These are phyloP conservation scores for Paralagenidium karlingii DNA, from an alignment of 352 stramenopile species.

Conservation along the genomic window DNA sequence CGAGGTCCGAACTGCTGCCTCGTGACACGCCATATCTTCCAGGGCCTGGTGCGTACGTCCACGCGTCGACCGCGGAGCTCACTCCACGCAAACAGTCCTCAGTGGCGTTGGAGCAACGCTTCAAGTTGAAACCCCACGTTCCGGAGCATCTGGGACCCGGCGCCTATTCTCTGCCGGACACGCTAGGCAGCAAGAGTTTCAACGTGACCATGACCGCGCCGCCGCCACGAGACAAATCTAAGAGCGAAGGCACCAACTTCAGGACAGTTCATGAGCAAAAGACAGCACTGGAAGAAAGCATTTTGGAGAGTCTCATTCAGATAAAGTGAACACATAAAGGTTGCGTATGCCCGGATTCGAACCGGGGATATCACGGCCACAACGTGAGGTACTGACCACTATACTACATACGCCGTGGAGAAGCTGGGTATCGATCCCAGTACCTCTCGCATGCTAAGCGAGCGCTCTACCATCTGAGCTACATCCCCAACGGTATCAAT, in stretches of 20 bases:
- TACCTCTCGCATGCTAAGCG: not conserved
- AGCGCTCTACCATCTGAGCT: not conserved
- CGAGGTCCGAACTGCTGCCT: conserved; percentile 25
- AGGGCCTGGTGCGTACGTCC: conserved; percentile 30
- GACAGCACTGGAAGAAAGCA: too few species aligned
- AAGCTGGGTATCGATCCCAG: not conserved
- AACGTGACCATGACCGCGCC: conserved; percentile 63
- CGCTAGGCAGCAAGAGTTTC: conserved; percentile 49
- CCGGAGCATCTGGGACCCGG: conserved; percentile 29
- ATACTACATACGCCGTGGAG: conserved; percentile 1
- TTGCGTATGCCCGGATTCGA: conserved; percentile 1
- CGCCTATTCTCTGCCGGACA: conserved; percentile 34
- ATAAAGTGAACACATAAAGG: too few species aligned
- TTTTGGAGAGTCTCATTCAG: too few species aligned
- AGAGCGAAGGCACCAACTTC: too few species aligned
- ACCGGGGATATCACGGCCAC: conserved; percentile 1
- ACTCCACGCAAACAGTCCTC: too few species aligned
- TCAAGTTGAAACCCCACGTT: conserved; percentile 34
- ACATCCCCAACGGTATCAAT: too few species aligned
- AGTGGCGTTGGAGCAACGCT: conserved; percentile 35
- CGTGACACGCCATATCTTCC: conserved; percentile 22
- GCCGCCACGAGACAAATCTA: too few species aligned
- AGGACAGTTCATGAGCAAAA: too few species aligned
- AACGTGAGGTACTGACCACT: conserved; percentile 1
- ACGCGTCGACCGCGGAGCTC: not conserved